A percentile compares a stretch with the other conserved stretches of the same genome.
Evolutionary conservation across 2,329 filamentous ascomycete species (phyloP).

Genomic region (Zymoseptoria pseudotritici): DNA sequence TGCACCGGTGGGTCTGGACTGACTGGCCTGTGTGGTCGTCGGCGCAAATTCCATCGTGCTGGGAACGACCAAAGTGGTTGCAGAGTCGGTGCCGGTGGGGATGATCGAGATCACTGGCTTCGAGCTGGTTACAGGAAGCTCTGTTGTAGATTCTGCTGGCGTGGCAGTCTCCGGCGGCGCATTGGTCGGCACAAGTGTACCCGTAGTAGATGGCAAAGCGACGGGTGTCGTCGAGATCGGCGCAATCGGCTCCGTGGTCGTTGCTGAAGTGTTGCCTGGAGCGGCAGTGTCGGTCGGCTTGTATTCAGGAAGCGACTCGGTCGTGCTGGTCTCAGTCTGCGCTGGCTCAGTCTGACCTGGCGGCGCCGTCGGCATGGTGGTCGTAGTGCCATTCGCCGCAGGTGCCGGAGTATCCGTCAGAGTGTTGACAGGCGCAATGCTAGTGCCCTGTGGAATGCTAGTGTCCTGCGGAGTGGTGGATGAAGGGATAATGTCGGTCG

Average conservation of each 20-base stretch:
- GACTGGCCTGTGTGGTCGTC: conserved; percentile 26
- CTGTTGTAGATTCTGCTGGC: conserved; percentile 4
- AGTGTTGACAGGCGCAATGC: not conserved
- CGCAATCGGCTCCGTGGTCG: not conserved
- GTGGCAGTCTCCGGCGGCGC: conserved; percentile 5
- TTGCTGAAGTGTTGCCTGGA: conserved; percentile 6
- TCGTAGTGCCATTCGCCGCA: not conserved
- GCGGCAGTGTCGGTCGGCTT: not conserved
- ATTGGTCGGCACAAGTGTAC: not conserved
- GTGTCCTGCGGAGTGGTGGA: not conserved
- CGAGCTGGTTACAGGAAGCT: conserved; percentile 4
- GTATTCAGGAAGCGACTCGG: not conserved
- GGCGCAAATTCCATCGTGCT: conserved; percentile 56
- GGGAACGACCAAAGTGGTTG: conserved; percentile 45
- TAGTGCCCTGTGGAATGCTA: not conserved
- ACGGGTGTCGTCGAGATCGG: not conserved
- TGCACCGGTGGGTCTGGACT: conserved; percentile 4
- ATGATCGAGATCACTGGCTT: conserved; percentile 34
- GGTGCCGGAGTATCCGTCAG: not conserved
- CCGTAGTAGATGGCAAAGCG: not conserved
- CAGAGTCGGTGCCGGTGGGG: conserved; percentile 41
- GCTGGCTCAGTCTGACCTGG: not conserved
- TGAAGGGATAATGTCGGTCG: not conserved
- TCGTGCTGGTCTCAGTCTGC: not conserved
- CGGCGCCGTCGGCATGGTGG: not conserved